These are phyloP conservation scores for Plenodomus tracheiphilus DNA, from an alignment of 2,329 filamentous ascomycete genomes.

Conservation along the genomic window DNA sequence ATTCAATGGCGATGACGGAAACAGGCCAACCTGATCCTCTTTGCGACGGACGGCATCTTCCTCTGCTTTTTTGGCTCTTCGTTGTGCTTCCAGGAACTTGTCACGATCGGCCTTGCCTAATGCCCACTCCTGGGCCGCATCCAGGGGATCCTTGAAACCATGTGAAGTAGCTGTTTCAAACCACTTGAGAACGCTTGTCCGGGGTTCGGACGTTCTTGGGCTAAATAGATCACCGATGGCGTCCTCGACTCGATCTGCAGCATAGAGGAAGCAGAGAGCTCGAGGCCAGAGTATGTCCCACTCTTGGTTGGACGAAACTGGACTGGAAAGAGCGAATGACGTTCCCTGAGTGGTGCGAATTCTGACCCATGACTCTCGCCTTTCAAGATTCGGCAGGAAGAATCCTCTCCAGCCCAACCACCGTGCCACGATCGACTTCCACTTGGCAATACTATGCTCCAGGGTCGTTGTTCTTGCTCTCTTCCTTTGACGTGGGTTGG, in stretches of 20 bases:
- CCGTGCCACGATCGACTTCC: constrained; percentile 37
- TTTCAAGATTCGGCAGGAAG: constrained; percentile 26
- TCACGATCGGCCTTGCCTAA: constrained; percentile 40
- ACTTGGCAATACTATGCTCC: constrained; percentile 38
- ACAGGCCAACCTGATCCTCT: constrained; percentile 31
- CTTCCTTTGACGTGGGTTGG: constrained; percentile 27
- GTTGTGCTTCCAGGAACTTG: constrained; percentile 40
- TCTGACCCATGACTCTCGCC: constrained; percentile 34
- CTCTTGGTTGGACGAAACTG: constrained; percentile 12
- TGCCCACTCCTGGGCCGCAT: constrained; percentile 44
- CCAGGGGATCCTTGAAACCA: constrained; percentile 43
- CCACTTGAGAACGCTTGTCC: constrained; percentile 28
- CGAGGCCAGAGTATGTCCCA: constrained; percentile 44
- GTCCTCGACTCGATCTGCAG: constrained; percentile 1
- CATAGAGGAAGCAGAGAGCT: constrained; percentile 37
- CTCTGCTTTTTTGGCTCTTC: constrained; percentile 50
- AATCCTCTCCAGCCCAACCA: constrained; percentile 44
- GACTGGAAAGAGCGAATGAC: constrained; percentile 14
- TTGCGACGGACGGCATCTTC: constrained; percentile 49
- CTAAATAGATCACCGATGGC: background rate
- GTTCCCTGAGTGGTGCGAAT: constrained; percentile 26
- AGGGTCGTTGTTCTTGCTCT: constrained; percentile 24
- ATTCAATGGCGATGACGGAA: constrained; percentile 45
- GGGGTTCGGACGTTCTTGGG: background rate
- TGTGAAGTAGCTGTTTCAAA: constrained; percentile 30